A percentile compares a stretch with the other conserved stretches of the same genome.
phyloP scores from a whole-genome alignment of 2,329 filamentous ascomycete species.

The Cordyceps cateniannulata region DNA sequence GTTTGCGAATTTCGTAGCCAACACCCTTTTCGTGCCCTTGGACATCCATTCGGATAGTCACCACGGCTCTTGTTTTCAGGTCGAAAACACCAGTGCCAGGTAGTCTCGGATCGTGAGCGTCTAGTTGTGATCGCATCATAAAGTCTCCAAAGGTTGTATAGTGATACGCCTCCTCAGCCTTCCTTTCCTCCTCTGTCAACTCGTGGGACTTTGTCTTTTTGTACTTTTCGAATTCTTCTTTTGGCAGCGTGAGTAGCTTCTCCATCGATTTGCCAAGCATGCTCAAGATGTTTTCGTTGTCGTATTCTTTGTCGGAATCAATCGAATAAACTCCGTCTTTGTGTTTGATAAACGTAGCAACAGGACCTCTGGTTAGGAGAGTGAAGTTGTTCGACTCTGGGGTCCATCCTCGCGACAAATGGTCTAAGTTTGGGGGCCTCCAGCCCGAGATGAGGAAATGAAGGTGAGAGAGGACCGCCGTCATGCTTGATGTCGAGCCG shows the following conservation, averaged over 20 bases:
- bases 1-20: slow-evolving; percentile 78
- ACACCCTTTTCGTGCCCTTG: slow-evolving; percentile 63
- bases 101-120: slow-evolving; percentile 78
- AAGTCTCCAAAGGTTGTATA: slow-evolving; percentile 84
- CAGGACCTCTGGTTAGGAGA: slow-evolving; percentile 62
- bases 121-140: slow-evolving; percentile 89
- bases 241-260: slow-evolving; percentile 80
- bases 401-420: slow-evolving; percentile 62
- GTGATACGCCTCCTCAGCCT: slow-evolving; percentile 72
- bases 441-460: slow-evolving; percentile 85
- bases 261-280: slow-evolving; percentile 96
- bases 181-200: slow-evolving; percentile 64
- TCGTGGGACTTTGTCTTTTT: slow-evolving; percentile 60
- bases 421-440: slow-evolving; percentile 61
- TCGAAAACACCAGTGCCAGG: slow-evolving; percentile 94
- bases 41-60: slow-evolving; percentile 86
- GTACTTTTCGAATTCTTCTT: slow-evolving; percentile 80
- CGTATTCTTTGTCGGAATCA: slow-evolving; percentile 90
- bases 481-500: slow-evolving; percentile 97
- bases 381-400: slow-evolving; percentile 63
- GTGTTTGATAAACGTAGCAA: slow-evolving; percentile 74
- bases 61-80: slow-evolving; percentile 87
- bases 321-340: slow-evolving; percentile 87
- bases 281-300: slow-evolving; percentile 77
- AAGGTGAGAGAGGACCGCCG: slow-evolving; percentile 77